These are phyloP conservation scores for Cordia subcordata DNA, from an alignment of 257 asterid genomes.

Conservation along the genomic window DNA sequence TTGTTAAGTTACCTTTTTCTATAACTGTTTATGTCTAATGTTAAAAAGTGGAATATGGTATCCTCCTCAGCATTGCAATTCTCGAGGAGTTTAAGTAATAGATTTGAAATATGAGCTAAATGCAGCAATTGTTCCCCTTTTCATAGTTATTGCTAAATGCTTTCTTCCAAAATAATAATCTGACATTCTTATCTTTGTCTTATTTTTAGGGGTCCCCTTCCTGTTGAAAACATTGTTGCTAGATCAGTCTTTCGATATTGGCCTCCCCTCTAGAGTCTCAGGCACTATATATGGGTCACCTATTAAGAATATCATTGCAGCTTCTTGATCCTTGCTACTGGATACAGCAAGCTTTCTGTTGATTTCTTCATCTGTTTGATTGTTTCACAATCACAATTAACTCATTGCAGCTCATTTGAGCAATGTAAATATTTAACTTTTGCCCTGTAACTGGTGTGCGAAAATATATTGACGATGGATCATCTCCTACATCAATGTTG, in stretches of 20 bases:
- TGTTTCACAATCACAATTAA: neutral
- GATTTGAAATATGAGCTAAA: too few species aligned
- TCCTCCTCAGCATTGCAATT: too few species aligned
- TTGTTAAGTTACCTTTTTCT: neutral
- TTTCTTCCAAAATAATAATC: neutral
- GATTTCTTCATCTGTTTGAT: neutral
- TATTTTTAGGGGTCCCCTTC: slow-evolving; percentile 39
- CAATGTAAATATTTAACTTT: slow-evolving; percentile 3
- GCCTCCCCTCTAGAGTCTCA: slow-evolving; percentile 38
- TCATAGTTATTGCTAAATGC: neutral
- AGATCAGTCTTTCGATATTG: slow-evolving; percentile 40
- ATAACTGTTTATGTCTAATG: too few species aligned
- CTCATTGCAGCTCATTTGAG: neutral
- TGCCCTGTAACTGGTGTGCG: neutral
- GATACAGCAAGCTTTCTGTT: neutral
- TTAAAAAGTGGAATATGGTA: too few species aligned
- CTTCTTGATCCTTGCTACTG: slow-evolving; percentile 7
- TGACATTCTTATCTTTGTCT: neutral
- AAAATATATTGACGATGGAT: slow-evolving; percentile 1
- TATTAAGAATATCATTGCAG: slow-evolving; percentile 4
- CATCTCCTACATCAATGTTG: neutral
- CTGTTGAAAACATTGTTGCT: slow-evolving; percentile 29
- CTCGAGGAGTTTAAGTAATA: too few species aligned
- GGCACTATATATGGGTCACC: slow-evolving; percentile 14
- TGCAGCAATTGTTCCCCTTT: too few species aligned